These are phyloP conservation scores for Jimgerdemannia flammicorona DNA, from an alignment of 192 early-diverging fungal genomes.

Conservation along the genomic window DNA sequence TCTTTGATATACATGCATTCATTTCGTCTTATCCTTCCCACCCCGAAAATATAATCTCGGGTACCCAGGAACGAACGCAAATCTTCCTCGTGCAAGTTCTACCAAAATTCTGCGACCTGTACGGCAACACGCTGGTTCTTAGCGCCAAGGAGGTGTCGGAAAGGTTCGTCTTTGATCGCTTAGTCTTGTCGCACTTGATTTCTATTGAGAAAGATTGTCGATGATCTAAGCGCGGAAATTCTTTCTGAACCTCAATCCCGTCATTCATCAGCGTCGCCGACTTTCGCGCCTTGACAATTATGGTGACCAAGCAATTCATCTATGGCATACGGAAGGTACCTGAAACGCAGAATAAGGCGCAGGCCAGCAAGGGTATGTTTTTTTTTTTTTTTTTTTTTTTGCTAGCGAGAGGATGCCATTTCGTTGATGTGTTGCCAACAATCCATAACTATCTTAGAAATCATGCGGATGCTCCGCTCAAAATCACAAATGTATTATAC, in stretches of 20 bases:
- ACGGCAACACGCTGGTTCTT: background rate
- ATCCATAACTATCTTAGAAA: no score
- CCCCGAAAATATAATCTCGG: no score
- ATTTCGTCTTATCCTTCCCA: no score
- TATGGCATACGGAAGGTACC: slow-evolving; percentile 27
- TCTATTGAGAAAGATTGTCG: no score
- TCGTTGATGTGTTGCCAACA: background rate
- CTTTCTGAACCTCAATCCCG: background rate
- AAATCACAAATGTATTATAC: slow-evolving; percentile 34
- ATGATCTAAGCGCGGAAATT: no score
- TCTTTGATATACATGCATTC: no score
- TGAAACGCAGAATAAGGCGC: slow-evolving; percentile 15
- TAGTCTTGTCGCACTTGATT: no score
- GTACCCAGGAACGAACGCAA: slow-evolving; percentile 20
- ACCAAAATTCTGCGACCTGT: slow-evolving; percentile 26
- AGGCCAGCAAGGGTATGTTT: slow-evolving; percentile 29
- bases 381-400: background rate
- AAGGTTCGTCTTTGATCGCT: background rate
- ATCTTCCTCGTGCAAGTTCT: slow-evolving; percentile 19
- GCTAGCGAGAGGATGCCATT: no score
- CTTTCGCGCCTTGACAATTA: slow-evolving; percentile 20
- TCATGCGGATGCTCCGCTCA: slow-evolving; percentile 28
- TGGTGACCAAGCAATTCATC: slow-evolving; percentile 28
- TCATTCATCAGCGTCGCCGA: slow-evolving; percentile 16
- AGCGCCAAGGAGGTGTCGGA: slow-evolving; percentile 5